A percentile compares a stretch with the other conserved stretches of the same genome.
These are phyloP conservation scores for Metschnikowia arizonensis DNA, from an alignment of 805 yeast species.

Conservation along the genomic window DNA sequence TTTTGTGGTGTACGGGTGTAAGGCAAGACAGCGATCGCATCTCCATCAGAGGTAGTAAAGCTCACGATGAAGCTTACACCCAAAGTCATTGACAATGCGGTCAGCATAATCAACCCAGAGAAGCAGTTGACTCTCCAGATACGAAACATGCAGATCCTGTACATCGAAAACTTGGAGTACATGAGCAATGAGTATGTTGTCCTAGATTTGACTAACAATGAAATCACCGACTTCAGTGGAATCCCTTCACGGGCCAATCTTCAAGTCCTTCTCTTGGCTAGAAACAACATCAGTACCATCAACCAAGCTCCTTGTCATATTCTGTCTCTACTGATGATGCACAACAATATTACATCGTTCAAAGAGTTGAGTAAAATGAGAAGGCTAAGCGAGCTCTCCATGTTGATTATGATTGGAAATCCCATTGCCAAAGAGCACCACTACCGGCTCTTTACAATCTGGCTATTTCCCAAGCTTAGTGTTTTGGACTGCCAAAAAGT, in stretches of 20 bases:
- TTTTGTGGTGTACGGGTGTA: slow-evolving; percentile 1
- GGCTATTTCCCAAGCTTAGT: slow-evolving; percentile 58
- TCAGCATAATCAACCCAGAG: slow-evolving; percentile 32
- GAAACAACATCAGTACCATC: slow-evolving; percentile 52
- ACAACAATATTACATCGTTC: slow-evolving; percentile 48
- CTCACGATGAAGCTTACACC: slow-evolving; percentile 35
- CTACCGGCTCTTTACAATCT: slow-evolving; percentile 58
- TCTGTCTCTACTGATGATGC: slow-evolving; percentile 46
- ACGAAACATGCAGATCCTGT: slow-evolving; percentile 30
- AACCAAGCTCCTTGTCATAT: slow-evolving; percentile 29
- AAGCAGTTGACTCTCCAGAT: slow-evolving; percentile 34
- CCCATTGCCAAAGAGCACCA: slow-evolving; percentile 46
- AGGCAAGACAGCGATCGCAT: not conserved
- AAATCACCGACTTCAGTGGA: slow-evolving; percentile 50
- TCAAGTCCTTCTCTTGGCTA: slow-evolving; percentile 55
- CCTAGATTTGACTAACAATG: slow-evolving; percentile 76
- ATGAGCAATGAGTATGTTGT: slow-evolving; percentile 40
- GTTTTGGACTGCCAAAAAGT: slow-evolving; percentile 68
- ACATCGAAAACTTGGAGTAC: slow-evolving; percentile 34
- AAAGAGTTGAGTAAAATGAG: slow-evolving; percentile 27
- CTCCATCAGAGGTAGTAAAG: not conserved
- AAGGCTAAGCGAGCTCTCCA: slow-evolving; percentile 13
- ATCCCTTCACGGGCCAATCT: slow-evolving; percentile 43
- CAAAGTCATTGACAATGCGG: slow-evolving; percentile 28
- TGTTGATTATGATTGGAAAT: slow-evolving; percentile 55